phyloP scores from a whole-genome alignment of 1,139 yeast species.

The Saccharomycopsis hybrid region DNA sequence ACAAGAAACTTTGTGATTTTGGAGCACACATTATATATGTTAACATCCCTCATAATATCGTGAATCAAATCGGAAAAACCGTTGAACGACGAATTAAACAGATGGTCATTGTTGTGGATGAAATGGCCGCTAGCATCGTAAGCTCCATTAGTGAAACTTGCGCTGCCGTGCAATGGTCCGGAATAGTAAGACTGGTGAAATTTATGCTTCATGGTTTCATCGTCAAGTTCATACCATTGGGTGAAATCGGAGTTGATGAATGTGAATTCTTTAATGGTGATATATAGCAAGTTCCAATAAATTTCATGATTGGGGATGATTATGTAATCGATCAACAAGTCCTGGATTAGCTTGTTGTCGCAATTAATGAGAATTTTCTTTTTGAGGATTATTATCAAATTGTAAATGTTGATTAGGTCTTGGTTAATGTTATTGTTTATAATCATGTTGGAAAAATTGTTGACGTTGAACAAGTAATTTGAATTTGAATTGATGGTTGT shows the following conservation, averaged over 20 bases:
- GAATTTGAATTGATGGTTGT: constrained; percentile 20
- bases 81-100: constrained; percentile 11
- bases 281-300: constrained; percentile 21
- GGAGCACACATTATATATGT: constrained; percentile 8
- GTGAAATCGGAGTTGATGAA: constrained; percentile 18
- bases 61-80: constrained; percentile 20
- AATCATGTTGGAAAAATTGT: constrained; percentile 20
- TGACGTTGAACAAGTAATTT: constrained; percentile 19
- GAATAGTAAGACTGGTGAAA: constrained; percentile 10
- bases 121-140: constrained; percentile 13
- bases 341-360: constrained; percentile 22
- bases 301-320: constrained; percentile 22
- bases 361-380: constrained; percentile 23
- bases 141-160: constrained; percentile 17
- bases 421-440: constrained; percentile 21
- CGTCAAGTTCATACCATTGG: constrained; percentile 15
- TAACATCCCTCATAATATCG: constrained; percentile 19
- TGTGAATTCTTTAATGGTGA: constrained; percentile 24
- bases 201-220: constrained; percentile 14
- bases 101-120: constrained; percentile 2
- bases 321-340: constrained; percentile 23
- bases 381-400: constrained; percentile 21
- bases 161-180: constrained; percentile 11
- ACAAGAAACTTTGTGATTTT: constrained; percentile 16
- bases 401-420: constrained; percentile 21